Conservation (phyloP, 2,329 filamentous ascomycete species). For the Coleophoma eucalyptorum region DNA sequence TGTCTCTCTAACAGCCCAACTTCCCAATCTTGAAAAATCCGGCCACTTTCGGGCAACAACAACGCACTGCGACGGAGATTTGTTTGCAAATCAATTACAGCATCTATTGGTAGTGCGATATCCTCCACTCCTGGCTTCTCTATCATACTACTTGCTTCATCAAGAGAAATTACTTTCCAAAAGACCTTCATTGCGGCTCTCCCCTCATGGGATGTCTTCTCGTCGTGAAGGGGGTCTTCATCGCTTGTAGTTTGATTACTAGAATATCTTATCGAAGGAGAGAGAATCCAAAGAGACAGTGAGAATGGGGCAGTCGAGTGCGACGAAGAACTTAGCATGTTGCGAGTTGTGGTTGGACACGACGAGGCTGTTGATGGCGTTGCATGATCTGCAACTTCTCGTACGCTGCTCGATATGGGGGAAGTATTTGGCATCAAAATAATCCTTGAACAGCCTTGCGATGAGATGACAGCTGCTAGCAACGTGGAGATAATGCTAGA, state of each 20-base stretch:
- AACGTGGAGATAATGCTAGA: background rate
- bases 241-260: background rate
- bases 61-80: conserved; percentile 43
- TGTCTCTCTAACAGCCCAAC: conserved; percentile 60
- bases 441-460: background rate
- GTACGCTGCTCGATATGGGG: background rate
- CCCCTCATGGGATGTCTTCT: background rate
- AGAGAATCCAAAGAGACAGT: background rate
- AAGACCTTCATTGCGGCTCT: conserved; percentile 23
- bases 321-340: no score
- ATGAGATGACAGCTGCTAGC: background rate
- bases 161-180: conserved; percentile 11
- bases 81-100: conserved; percentile 40
- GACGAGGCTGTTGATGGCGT: no score
- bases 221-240: background rate
- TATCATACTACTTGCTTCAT: conserved; percentile 9
- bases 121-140: conserved; percentile 43
- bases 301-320: background rate
- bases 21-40: conserved; percentile 61
- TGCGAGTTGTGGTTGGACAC: no score
- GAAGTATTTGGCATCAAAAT: background rate
- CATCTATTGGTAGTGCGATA: conserved; percentile 46
- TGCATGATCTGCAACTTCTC: no score
- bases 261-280: background rate
- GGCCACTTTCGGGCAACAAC: conserved; percentile 51